A percentile compares a stretch with the other conserved stretches of the same genome.
Evolutionary conservation across 805 yeast genomes (phyloP).

Genomic region (Metschnikowia continentalis): DNA sequence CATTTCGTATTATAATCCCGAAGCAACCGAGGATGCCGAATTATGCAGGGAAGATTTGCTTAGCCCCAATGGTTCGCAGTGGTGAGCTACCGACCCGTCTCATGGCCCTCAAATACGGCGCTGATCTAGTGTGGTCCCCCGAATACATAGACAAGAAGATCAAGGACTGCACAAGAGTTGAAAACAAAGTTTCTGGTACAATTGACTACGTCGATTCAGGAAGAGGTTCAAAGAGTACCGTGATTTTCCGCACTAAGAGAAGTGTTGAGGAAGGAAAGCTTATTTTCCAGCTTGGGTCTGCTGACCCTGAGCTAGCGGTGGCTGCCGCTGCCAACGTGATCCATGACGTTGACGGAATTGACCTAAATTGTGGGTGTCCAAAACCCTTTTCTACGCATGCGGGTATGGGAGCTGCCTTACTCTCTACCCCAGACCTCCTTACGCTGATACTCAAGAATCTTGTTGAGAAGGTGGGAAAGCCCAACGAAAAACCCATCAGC

Average conservation of each 20-base stretch:
- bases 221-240: conserved; percentile 26
- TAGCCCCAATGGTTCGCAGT: conserved; percentile 96
- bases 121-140: conserved; percentile 93
- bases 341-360: conserved; percentile 86
- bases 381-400: conserved; percentile 91
- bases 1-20: background rate
- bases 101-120: conserved; percentile 76
- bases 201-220: conserved; percentile 49
- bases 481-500: conserved; percentile 74
- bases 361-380: conserved; percentile 95
- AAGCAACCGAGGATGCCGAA: conserved; percentile 44
- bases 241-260: conserved; percentile 74
- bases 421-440: conserved; percentile 75
- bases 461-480: conserved; percentile 77
- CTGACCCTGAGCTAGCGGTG: conserved; percentile 80
- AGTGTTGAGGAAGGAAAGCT: conserved; percentile 57
- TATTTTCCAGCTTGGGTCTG: conserved; percentile 88
- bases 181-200: conserved; percentile 53
- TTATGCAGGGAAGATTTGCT: conserved; percentile 72
- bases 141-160: conserved; percentile 88
- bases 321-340: conserved; percentile 81
- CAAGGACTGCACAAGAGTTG: conserved; percentile 60
- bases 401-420: conserved; percentile 96
- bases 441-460: conserved; percentile 63
- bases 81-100: conserved; percentile 92